A percentile compares a stretch with the other conserved stretches of the same genome.
These are phyloP conservation scores for Linum trigynum DNA, from an alignment of 345 rosid species.

Conservation along the genomic window DNA sequence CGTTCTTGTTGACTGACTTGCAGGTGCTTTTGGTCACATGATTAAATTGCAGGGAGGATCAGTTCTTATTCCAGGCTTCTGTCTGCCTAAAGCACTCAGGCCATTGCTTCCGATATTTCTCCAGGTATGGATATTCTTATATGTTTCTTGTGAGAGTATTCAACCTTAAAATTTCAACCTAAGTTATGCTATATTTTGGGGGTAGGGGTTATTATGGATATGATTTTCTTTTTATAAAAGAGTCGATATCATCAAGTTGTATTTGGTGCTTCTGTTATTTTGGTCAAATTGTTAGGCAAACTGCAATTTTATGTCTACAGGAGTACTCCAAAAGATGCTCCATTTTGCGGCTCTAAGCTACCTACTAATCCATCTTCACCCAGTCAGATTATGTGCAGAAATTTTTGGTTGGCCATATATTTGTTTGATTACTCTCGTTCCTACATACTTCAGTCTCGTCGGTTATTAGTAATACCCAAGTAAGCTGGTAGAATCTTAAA, in stretches of 20 bases:
- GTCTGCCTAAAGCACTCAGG: slow-evolving; percentile 88
- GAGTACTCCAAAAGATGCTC: no score
- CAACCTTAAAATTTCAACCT: neutral
- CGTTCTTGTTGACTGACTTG: slow-evolving; percentile 6
- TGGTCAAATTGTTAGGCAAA: no score
- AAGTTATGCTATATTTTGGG: neutral
- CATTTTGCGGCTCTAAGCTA: no score
- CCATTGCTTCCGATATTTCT: slow-evolving; percentile 90
- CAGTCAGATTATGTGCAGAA: no score
- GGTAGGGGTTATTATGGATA: neutral
- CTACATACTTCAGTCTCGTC: no score
- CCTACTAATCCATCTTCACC: no score
- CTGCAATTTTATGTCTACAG: no score
- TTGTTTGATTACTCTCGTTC: no score
- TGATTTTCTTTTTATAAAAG: neutral
- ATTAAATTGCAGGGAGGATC: slow-evolving; percentile 67
- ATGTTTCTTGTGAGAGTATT: neutral
- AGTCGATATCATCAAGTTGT: neutral
- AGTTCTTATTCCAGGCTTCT: slow-evolving; percentile 81
- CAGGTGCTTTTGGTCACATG: slow-evolving; percentile 6
- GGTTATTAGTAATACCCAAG: no score
- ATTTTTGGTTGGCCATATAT: no score
- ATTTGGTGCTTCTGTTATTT: neutral
- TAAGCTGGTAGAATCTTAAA: neutral
- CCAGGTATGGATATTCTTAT: slow-evolving; percentile 34